phyloP scores from a whole-genome alignment of 2,329 filamentous ascomycete species.

The Claviceps sp. region DNA sequence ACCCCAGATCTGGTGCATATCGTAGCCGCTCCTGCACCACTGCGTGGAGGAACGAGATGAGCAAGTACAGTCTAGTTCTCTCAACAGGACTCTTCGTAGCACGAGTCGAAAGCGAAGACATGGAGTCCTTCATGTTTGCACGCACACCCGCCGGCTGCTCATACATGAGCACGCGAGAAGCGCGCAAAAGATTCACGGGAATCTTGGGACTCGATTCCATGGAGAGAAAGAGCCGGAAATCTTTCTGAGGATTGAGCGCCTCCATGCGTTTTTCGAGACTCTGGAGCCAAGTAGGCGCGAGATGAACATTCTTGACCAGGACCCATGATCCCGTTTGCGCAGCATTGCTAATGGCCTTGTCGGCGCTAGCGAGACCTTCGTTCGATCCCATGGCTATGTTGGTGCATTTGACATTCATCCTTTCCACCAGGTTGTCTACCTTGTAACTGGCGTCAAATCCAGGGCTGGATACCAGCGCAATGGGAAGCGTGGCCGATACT shows the following conservation, averaged over 20 bases:
- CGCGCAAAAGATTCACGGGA: slow-evolving; percentile 85
- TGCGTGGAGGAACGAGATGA: slow-evolving; percentile 89
- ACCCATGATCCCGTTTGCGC: slow-evolving; percentile 92
- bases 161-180: slow-evolving; percentile 90
- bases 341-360: slow-evolving; percentile 89
- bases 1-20: slow-evolving; percentile 86
- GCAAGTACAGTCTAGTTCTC: slow-evolving; percentile 74
- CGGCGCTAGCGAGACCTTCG: slow-evolving; percentile 80
- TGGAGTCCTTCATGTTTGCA: slow-evolving; percentile 97
- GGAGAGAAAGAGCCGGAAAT: slow-evolving; percentile 91
- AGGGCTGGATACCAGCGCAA: slow-evolving; percentile 85
- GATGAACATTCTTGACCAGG: slow-evolving; percentile 95
- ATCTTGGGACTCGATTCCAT: slow-evolving; percentile 98
- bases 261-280: slow-evolving; percentile 95
- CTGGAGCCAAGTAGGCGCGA: slow-evolving; percentile 91
- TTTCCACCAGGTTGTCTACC: slow-evolving; percentile 86
- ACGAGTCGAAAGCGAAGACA: slow-evolving; percentile 66
- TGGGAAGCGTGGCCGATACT: slow-evolving; percentile 70
- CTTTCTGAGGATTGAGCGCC: slow-evolving; percentile 79
- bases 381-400: slow-evolving; percentile 99
- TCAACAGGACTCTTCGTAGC: slow-evolving; percentile 77
- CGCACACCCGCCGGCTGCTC: slow-evolving; percentile 94
- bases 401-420: slow-evolving; percentile 68
- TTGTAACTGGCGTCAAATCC: slow-evolving; percentile 99
- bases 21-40: slow-evolving; percentile 89